phyloP scores from a whole-genome alignment of 75 land plant species.

The Azolla pinnata region DNA sequence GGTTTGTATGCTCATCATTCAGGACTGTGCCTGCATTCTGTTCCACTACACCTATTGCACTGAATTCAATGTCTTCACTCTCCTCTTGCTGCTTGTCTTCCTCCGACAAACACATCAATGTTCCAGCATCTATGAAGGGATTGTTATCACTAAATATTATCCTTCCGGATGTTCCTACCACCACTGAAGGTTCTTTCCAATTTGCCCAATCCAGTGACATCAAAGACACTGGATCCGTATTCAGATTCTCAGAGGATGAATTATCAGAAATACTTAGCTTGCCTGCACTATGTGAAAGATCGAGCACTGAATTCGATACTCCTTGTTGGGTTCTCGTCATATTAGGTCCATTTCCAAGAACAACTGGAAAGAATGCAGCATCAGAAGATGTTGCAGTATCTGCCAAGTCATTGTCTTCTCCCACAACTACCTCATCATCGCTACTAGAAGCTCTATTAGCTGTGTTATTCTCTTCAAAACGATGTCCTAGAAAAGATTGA shows the following conservation, averaged over 20 bases:
- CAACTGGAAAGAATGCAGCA: not conserved
- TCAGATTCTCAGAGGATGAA: constrained; percentile 13
- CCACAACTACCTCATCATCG: constrained; percentile 33
- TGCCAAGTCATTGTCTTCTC: constrained; percentile 52
- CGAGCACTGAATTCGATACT: no score
- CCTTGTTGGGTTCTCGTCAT: no score
- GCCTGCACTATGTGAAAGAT: constrained; percentile 17
- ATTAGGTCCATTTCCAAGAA: not conserved
- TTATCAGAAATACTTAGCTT: constrained; percentile 21
- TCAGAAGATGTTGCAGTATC: constrained; percentile 48
- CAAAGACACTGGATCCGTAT: constrained; percentile 19
- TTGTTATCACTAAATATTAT: constrained; percentile 17
- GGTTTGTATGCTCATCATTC: no score
- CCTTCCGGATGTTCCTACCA: constrained; percentile 22
- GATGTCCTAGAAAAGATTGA: constrained; percentile 1
- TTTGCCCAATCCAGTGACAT: constrained; percentile 55
- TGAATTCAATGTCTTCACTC: no score
- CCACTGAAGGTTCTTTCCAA: constrained; percentile 51
- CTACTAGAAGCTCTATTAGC: constrained; percentile 15
- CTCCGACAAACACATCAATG: no score
- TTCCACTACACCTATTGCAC: no score
- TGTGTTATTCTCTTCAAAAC: constrained; percentile 20
- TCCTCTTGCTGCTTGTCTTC: no score
- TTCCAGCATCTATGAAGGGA: constrained; percentile 25
- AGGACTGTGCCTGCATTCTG: no score